Base-by-base conservation (phyloP, 2,329 filamentous ascomycete species). In the Neofusicoccum kwambonambiense region DNA sequence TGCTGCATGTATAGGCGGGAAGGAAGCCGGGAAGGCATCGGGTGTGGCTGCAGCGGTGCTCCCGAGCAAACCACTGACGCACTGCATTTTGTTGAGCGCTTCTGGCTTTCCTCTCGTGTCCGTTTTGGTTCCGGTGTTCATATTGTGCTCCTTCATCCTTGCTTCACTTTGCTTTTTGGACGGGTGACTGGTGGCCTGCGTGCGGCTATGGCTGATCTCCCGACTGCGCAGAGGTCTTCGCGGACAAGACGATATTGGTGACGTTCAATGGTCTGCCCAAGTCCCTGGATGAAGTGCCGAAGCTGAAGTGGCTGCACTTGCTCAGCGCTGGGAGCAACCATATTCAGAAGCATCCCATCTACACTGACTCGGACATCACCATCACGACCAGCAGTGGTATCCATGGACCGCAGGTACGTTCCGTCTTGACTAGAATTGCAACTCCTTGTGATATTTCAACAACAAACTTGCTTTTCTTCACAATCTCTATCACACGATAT, bases 301-400 rank as follows among this genome's bases (percentile, higher is more conserved):
- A 78, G 2, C 73, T 80, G 34, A 72, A 83, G 67, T 72, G 86
- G 57, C 81, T 88, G 60, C 86, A 88, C 64, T 80, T 86, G 66
- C 79, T 84, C 68, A 85, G 83, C 9, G 86, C 86, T 7, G 86
- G 86, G 2, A 79, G 83, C 52, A 86, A 88, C 69, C 82, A 84
- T 64, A 71, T 86, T 22, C 71, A 81, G 42, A 71, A 80, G n/a
- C 76, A 83, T 64, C 84, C 85, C 0, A 80, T 88, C 45, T 82
- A 85, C 67, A 84, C 76, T 6, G 75, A 82, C 52, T 83, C 80
- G 13, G 71, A 83, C 31, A 82, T 88, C 58, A 78, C 82, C 0
- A 77, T 88, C 64, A 84, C 84, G 3, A 86, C 82, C 3, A 81
- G 80, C 39, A 83, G 81, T 4, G 82, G 86, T 27, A 83, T 88